Evolutionary conservation across 2,329 filamentous ascomycete genomes (phyloP).

Genomic region (Pseudogymnoascus sp.): DNA sequence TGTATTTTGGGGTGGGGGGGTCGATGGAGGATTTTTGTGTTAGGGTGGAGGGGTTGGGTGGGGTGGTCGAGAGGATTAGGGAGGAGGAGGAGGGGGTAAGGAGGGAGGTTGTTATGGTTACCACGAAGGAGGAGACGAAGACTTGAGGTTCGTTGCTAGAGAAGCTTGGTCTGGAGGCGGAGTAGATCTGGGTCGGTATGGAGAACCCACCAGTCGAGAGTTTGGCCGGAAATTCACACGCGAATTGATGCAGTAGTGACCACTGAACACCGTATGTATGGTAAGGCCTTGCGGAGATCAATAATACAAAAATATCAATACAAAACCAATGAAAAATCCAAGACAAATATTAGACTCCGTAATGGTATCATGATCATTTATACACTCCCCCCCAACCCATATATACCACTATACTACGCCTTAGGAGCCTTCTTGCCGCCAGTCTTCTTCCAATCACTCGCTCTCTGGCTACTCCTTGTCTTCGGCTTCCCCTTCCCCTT

Average conservation of each 20-base stretch:
- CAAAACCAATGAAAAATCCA: too few species aligned
- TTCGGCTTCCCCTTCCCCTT: slow-evolving; percentile 39
- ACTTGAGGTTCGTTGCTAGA: background rate
- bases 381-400: background rate
- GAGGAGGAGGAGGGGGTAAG: slow-evolving; percentile 55
- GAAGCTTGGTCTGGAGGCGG: background rate
- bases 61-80: slow-evolving; percentile 40
- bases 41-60: slow-evolving; percentile 41
- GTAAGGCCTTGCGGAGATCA: background rate
- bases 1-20: slow-evolving; percentile 80
- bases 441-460: slow-evolving; percentile 31
- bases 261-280: background rate
- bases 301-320: too few species aligned
- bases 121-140: background rate
- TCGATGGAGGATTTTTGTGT: slow-evolving; percentile 68
- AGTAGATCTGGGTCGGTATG: background rate
- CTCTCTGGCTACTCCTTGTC: slow-evolving; percentile 27
- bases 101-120: slow-evolving; percentile 46
- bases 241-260: background rate
- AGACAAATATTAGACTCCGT: background rate
- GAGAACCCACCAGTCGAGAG: background rate
- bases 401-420: slow-evolving; percentile 2
- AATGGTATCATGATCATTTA: slow-evolving; percentile 7
- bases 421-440: slow-evolving; percentile 26
- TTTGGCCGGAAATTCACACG: background rate